Percentiles rank a stretch among this genome's conserved stretches.
Evolutionary conservation across 2,329 filamentous ascomycete genomes (phyloP).

Genomic region (Thelonectria rubi): DNA sequence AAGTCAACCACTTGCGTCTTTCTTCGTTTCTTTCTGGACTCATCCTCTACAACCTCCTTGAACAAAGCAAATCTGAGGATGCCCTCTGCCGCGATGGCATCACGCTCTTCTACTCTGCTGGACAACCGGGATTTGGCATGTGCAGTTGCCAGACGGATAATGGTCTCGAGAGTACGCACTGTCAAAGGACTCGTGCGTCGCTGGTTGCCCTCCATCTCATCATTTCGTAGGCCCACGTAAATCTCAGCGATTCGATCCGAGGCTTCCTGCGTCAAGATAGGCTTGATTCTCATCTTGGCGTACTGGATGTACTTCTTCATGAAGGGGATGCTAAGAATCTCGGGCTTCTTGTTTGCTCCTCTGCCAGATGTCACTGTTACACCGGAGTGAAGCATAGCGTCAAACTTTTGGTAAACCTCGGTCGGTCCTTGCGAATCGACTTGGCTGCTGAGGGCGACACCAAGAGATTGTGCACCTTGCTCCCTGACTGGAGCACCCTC

Average conservation of each 20-base stretch:
- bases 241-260: slow-evolving; percentile 90
- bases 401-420: slow-evolving; percentile 95
- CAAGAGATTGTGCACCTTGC: slow-evolving; percentile 82
- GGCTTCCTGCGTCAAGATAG: slow-evolving; percentile 87
- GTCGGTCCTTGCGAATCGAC: slow-evolving; percentile 78
- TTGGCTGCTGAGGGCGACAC: slow-evolving; percentile 85
- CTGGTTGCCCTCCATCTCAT: slow-evolving; percentile 94
- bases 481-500: slow-evolving; percentile 95
- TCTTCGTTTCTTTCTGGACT: slow-evolving; percentile 85
- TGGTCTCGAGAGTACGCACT: slow-evolving; percentile 93
- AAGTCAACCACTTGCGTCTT: slow-evolving; percentile 69
- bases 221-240: slow-evolving; percentile 92
- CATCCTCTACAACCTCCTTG: slow-evolving; percentile 87
- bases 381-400: slow-evolving; percentile 93
- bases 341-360: slow-evolving; percentile 77
- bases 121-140: slow-evolving; percentile 94
- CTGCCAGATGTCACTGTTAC: slow-evolving; percentile 80
- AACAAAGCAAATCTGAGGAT: slow-evolving; percentile 96
- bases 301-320: slow-evolving; percentile 99
- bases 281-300: slow-evolving; percentile 90
- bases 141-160: slow-evolving; percentile 97
- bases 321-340: slow-evolving; percentile 95
- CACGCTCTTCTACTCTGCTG: slow-evolving; percentile 86
- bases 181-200: slow-evolving; percentile 94
- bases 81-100: slow-evolving; percentile 86